Conservation (phyloP, 2,329 filamentous ascomycete species). For the Tolypocladium tropicale region DNA sequence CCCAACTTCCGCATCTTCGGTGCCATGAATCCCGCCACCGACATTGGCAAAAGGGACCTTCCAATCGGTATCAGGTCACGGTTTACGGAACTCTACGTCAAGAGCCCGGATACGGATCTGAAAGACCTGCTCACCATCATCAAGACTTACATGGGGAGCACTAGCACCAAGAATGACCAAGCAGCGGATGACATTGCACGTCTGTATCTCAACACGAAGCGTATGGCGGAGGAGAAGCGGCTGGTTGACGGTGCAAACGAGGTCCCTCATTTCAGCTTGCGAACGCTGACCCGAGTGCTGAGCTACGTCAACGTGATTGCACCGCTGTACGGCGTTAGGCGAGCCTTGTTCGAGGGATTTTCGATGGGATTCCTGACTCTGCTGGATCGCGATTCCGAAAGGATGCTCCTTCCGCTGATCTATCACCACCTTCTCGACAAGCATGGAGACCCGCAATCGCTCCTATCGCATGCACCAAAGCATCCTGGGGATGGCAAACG, state of each 20-base stretch:
- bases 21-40: constrained; percentile 98
- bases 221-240: constrained; percentile 67
- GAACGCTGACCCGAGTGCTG: constrained; percentile 82
- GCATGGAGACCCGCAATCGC: constrained; percentile 54
- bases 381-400: constrained; percentile 72
- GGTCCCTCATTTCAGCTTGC: constrained; percentile 91
- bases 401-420: constrained; percentile 67
- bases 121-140: constrained; percentile 85
- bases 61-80: constrained; percentile 79
- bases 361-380: constrained; percentile 96
- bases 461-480: constrained; percentile 69
- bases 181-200: constrained; percentile 72
- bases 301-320: constrained; percentile 81
- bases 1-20: constrained; percentile 93
- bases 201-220: constrained; percentile 82
- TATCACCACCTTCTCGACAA: constrained; percentile 68
- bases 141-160: constrained; percentile 71
- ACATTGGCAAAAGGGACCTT: constrained; percentile 91
- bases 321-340: constrained; percentile 70
- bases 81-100: constrained; percentile 93
- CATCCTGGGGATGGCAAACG: constrained; percentile 64
- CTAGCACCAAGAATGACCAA: constrained; percentile 60
- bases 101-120: constrained; percentile 76
- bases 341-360: constrained; percentile 89
- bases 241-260: constrained; percentile 89